These are phyloP conservation scores for Hemileccinum rubropunctum DNA, from an alignment of 768 basidiomycete species.

Conservation along the genomic window DNA sequence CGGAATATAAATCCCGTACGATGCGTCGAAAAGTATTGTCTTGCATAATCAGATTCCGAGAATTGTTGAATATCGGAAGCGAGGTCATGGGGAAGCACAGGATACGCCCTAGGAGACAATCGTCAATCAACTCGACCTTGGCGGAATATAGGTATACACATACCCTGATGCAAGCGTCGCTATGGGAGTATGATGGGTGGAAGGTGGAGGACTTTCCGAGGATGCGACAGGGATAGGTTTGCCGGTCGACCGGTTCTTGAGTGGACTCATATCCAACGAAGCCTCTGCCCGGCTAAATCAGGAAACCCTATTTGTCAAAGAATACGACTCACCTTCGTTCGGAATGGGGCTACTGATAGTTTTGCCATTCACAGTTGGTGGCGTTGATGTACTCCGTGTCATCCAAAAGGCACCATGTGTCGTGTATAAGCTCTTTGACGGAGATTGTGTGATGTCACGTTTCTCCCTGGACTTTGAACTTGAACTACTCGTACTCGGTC, in stretches of 20 bases:
- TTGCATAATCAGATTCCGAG: slow-evolving; percentile 80
- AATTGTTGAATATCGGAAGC: slow-evolving; percentile 86
- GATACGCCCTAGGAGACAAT: slow-evolving; percentile 55
- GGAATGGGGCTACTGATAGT: slow-evolving; percentile 67
- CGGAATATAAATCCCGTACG: slow-evolving; percentile 86
- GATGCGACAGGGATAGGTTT: slow-evolving; percentile 61
- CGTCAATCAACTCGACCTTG: slow-evolving; percentile 2
- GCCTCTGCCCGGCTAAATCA: slow-evolving; percentile 43
- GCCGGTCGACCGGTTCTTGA: slow-evolving; percentile 59
- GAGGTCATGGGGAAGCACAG: slow-evolving; percentile 75
- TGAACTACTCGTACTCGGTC: slow-evolving; percentile 31
- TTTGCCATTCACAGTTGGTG: slow-evolving; percentile 55
- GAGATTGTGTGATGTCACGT: slow-evolving; percentile 39
- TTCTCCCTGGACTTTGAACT: slow-evolving; percentile 29
- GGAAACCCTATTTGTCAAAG: background rate
- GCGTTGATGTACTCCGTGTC: slow-evolving; percentile 35
- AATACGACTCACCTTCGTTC: slow-evolving; percentile 54
- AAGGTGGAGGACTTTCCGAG: slow-evolving; percentile 25
- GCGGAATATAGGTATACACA: slow-evolving; percentile 29
- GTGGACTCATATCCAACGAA: slow-evolving; percentile 70
- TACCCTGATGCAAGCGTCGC: slow-evolving; percentile 66
- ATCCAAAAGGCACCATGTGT: slow-evolving; percentile 33
- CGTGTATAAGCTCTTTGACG: slow-evolving; percentile 43
- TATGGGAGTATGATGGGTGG: slow-evolving; percentile 27
- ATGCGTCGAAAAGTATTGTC: slow-evolving; percentile 86